Percentiles rank a stretch among this genome's conserved stretches.
Conservation (phyloP, 345 rosid genomes). For the Excoecaria agallocha region DNA sequence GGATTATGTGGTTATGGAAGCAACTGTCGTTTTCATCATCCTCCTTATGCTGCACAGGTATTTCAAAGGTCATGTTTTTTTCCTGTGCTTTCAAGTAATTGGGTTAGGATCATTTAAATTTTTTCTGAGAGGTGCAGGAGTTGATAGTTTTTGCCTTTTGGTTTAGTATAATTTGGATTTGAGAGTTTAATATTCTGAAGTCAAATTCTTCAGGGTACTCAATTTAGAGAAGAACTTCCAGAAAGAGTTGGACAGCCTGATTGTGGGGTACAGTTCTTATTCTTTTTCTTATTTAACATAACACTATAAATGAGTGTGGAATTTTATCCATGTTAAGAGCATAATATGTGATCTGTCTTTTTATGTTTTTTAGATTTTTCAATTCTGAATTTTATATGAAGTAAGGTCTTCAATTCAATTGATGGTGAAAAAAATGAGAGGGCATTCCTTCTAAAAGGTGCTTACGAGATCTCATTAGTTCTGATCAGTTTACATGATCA, state of each 20-base stretch:
- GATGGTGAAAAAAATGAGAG: neutral
- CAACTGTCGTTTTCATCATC: constrained; percentile 71
- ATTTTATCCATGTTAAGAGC: neutral
- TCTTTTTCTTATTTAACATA: constrained; percentile 1
- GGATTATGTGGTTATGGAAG: constrained; percentile 72
- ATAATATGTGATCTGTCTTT: neutral
- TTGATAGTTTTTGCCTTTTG: neutral
- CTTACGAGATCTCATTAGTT: neutral
- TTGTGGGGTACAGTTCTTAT: constrained; percentile 50
- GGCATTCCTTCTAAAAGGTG: neutral
- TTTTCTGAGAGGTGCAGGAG: neutral
- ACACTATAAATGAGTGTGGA: constrained; percentile 5
- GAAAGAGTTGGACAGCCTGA: constrained; percentile 73
- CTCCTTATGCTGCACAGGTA: constrained; percentile 55
- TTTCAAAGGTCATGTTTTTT: neutral
- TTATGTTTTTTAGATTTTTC: neutral
- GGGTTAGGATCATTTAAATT: neutral
- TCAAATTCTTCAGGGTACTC: constrained; percentile 37
- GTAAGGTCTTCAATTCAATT: neutral
- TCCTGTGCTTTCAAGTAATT: neutral
- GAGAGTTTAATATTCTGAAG: constrained; percentile 4
- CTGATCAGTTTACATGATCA: neutral
- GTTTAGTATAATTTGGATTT: neutral
- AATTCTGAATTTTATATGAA: neutral
- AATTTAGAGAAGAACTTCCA: constrained; percentile 58